Conservation (phyloP, 2,329 filamentous ascomycete species). For the Drechmeria coniospora region DNA sequence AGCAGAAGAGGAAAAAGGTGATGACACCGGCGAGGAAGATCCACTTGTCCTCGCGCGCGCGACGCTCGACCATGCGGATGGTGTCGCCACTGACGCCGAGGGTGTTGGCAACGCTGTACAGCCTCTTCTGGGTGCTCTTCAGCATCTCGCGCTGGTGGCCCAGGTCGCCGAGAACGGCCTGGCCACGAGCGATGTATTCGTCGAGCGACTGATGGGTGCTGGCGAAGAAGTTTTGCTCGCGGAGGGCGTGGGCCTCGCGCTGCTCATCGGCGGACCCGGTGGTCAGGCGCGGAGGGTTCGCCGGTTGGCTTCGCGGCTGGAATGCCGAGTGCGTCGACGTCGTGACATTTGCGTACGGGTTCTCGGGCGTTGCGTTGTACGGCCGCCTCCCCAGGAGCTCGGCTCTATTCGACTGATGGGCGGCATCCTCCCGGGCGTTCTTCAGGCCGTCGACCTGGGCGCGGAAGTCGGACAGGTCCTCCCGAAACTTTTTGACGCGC, state of each 20-base stretch:
- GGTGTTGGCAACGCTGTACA: conserved; percentile 90
- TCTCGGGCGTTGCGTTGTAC: conserved; percentile 71
- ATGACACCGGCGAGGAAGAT: conserved; percentile 83
- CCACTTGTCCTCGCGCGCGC: conserved; percentile 93
- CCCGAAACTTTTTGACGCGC: conserved; percentile 70
- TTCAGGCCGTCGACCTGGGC: conserved; percentile 65
- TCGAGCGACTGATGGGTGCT: conserved; percentile 75
- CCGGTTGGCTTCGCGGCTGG: conserved; percentile 27
- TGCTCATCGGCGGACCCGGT: conserved; percentile 43
- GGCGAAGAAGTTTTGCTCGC: conserved; percentile 78
- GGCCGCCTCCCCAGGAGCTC: conserved; percentile 79
- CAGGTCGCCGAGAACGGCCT: conserved; percentile 79
- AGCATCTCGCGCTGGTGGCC: conserved; percentile 85
- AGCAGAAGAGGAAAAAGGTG: conserved; percentile 83
- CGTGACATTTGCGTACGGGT: conserved; percentile 61
- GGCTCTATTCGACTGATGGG: conserved; percentile 48
- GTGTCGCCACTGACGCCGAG: conserved; percentile 88
- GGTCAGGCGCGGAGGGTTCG: conserved; percentile 13
- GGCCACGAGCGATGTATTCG: conserved; percentile 82
- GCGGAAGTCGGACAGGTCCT: conserved; percentile 68
- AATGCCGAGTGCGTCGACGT: conserved; percentile 16
- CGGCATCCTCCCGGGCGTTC: conserved; percentile 58
- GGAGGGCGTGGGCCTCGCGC: conserved; percentile 68
- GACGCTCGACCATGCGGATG: conserved; percentile 87
- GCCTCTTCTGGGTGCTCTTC: conserved; percentile 78